A percentile compares a stretch with the other conserved stretches of the same genome.
Conservation (phyloP, 768 basidiomycete genomes). For the Tulasnella sp. region DNA sequence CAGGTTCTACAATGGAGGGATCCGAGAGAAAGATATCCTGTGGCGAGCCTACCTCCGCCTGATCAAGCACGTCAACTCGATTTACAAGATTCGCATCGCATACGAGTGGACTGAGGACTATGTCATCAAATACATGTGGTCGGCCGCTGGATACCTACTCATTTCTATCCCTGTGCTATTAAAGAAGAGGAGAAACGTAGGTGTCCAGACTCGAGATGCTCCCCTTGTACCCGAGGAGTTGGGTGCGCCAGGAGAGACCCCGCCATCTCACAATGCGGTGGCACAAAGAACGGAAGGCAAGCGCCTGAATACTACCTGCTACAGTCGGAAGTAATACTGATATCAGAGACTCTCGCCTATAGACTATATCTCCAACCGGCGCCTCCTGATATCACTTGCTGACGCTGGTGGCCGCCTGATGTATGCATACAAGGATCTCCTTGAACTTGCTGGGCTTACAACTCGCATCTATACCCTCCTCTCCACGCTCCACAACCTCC, state of each 20-base stretch:
- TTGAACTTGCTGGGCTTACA: constrained; percentile 91
- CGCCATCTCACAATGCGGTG: too few relatives aligned
- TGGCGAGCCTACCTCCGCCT: constrained; percentile 63
- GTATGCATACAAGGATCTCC: constrained; percentile 92
- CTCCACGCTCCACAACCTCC: constrained; percentile 70
- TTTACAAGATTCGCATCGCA: constrained; percentile 76
- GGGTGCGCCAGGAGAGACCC: too few relatives aligned
- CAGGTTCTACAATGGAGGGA: constrained; percentile 88
- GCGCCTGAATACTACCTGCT: too few relatives aligned
- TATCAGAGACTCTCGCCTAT: too few relatives aligned
- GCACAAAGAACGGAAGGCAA: too few relatives aligned
- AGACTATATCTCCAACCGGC: constrained; percentile 79
- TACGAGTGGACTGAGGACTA: constrained; percentile 97
- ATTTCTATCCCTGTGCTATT: constrained; percentile 86
- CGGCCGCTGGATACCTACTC: constrained; percentile 79
- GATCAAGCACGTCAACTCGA: constrained; percentile 81
- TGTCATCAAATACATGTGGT: constrained; percentile 94
- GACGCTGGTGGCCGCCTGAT: constrained; percentile 93
- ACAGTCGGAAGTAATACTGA: too few relatives aligned
- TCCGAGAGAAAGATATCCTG: constrained; percentile 71
- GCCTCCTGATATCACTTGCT: constrained; percentile 84
- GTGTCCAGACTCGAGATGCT: constrained; percentile 16
- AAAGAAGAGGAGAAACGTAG: constrained; percentile 39
- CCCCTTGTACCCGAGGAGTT: neutral
- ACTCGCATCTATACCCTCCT: constrained; percentile 80